Evolutionary conservation across 192 early-diverging fungal genomes (phyloP), one percentile per base, ranked within the genome.

Genomic region (Umbelopsis sp.): DNA sequence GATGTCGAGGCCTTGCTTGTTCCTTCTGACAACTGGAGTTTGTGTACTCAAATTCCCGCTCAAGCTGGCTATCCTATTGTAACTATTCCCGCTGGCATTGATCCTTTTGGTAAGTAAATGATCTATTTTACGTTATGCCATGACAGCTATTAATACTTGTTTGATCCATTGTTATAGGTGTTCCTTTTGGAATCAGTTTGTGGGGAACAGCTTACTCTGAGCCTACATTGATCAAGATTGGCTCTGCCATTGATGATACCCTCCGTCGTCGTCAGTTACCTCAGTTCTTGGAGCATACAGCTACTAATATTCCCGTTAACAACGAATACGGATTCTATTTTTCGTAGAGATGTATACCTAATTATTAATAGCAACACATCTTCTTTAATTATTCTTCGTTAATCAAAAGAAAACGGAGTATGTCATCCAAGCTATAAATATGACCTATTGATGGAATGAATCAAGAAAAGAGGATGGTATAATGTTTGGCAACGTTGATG

Each of bases 231-330:
- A 62, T 62, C 17, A 62, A 62, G 49, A 26, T 70, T 22, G 69
- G 69, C 50, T 70, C 47, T 29, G 69, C 69, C 20, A 53, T 70
- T 32, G 69, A 70, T 17, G 50, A 70, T 36, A 54, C 69, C 4
- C 45, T 67, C 21, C 66, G 66, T 43, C 66, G 43, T 8, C 66
- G 66, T 29, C 8, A 20, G 17, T 26, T 43, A 10, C 66, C 66
- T 21, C 38, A 44, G 4, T 67, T 67, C 32, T 45, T 45, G 5
- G 41, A 45, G 3, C 21, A 22, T 25, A 17, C 20, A 0, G 66
- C 66, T 11, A 67, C 66, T 36, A 67, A 67, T 26, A 45, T 67
- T 1, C 66, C 66, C 41, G 45, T 67, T 31, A 45, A 38, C 20
- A 25, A 67, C 32, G 38, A 67, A 34, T 50, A 41, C 17, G 69